Conservation (phyloP, 305 asterid species). For the Fraxinus platypoda region DNA sequence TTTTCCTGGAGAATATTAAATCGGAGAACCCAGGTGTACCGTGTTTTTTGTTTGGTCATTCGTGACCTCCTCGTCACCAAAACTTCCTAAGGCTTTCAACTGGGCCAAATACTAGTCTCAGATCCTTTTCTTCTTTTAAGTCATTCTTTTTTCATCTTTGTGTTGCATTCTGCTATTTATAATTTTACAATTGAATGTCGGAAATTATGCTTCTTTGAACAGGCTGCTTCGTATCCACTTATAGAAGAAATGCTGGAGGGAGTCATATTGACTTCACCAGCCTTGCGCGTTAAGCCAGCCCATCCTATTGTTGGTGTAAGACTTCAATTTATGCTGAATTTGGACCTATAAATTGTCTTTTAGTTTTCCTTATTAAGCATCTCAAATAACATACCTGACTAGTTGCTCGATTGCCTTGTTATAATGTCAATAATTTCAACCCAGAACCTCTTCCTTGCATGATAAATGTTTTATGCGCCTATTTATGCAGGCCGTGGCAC, state of each 20-base stretch:
- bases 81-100: constrained; percentile 27
- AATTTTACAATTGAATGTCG: constrained; percentile 4
- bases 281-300: constrained; percentile 93
- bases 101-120: not conserved
- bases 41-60: constrained; percentile 94
- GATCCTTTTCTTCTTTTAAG: not conserved
- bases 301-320: constrained; percentile 94
- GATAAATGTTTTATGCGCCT: constrained; percentile 1
- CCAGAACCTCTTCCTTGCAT: not conserved
- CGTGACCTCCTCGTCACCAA: no score
- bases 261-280: constrained; percentile 91
- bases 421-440: not conserved
- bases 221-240: constrained; percentile 84
- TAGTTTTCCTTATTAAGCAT: not conserved
- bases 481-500: constrained; percentile 76
- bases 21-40: constrained; percentile 75
- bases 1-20: constrained; percentile 71
- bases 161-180: not conserved
- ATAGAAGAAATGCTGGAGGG: constrained; percentile 87
- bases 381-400: not conserved
- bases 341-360: not conserved
- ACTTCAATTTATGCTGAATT: not conserved
- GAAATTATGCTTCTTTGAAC: constrained; percentile 22
- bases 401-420: not conserved
- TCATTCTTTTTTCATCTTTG: not conserved